These are phyloP conservation scores for Shiraia sp. DNA, from an alignment of 2,329 filamentous ascomycete species.

Conservation along the genomic window DNA sequence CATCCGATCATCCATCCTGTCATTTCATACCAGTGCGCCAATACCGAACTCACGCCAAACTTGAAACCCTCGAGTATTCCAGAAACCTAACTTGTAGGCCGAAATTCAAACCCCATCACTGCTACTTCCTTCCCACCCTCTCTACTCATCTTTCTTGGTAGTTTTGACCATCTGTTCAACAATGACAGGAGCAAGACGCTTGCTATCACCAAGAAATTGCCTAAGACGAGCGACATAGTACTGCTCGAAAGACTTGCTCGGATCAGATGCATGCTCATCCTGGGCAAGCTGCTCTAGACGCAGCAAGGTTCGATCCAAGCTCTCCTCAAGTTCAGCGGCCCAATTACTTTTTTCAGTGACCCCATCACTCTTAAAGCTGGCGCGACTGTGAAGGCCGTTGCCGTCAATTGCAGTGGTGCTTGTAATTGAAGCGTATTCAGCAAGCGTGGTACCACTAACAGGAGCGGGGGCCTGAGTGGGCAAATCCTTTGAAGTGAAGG, in stretches of 20 bases:
- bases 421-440: conserved; percentile 11
- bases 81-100: background rate
- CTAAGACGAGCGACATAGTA: conserved; percentile 31
- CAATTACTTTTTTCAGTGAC: conserved; percentile 41
- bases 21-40: too few relatives aligned
- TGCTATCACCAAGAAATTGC: conserved; percentile 20
- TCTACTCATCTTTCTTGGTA: background rate
- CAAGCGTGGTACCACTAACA: conserved; percentile 17
- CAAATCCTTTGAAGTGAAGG: conserved; percentile 32
- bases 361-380: conserved; percentile 25
- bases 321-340: conserved; percentile 36
- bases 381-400: conserved; percentile 8
- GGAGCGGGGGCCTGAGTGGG: conserved; percentile 21
- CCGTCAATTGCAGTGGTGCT: conserved; percentile 11
- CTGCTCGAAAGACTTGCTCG: conserved; percentile 21
- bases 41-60: too few relatives aligned
- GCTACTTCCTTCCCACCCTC: background rate
- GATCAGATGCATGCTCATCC: conserved; percentile 27
- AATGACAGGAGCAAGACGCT: conserved; percentile 21
- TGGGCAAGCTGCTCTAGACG: conserved; percentile 39
- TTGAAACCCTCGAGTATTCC: too few relatives aligned
- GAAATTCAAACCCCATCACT: background rate
- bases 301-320: conserved; percentile 23
- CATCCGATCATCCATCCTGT: too few relatives aligned
- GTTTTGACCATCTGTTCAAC: conserved; percentile 14